A percentile compares a stretch with the other conserved stretches of the same genome.
Conservation (phyloP, 495 filamentous ascomycete species). For the Talaromyces liani region DNA sequence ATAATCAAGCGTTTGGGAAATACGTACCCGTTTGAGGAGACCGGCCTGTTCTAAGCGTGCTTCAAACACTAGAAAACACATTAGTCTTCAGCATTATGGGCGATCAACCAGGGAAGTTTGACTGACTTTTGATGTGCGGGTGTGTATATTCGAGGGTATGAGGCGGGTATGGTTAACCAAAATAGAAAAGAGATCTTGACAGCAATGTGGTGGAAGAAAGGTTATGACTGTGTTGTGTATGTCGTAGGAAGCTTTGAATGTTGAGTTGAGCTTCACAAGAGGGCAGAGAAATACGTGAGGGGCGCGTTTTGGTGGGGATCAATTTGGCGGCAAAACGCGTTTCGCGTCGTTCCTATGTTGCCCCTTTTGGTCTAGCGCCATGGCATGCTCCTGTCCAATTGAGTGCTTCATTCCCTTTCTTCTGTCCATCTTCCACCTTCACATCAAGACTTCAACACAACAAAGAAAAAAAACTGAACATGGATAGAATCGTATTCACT, state of each 20-base stretch:
- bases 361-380: background rate
- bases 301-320: background rate
- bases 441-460: background rate
- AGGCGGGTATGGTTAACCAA: background rate
- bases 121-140: background rate
- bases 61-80: slow-evolving; percentile 70
- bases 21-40: slow-evolving; percentile 85
- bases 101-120: background rate
- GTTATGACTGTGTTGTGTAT: background rate
- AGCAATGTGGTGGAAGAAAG: background rate
- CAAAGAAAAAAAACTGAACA: background rate
- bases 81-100: background rate
- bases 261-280: background rate
- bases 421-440: background rate
- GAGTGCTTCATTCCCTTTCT: background rate
- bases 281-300: slow-evolving; percentile 1
- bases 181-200: too few relatives aligned
- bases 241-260: background rate
- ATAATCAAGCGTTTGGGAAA: slow-evolving; percentile 1
- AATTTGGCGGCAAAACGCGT: background rate
- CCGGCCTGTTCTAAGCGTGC: slow-evolving; percentile 90
- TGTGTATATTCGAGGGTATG: background rate
- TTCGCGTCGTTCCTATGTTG: slow-evolving; percentile 2
- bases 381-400: background rate
- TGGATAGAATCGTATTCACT: background rate